phyloP scores from a whole-genome alignment of 345 rosid genomes.

The Syzygium aromaticum region DNA sequence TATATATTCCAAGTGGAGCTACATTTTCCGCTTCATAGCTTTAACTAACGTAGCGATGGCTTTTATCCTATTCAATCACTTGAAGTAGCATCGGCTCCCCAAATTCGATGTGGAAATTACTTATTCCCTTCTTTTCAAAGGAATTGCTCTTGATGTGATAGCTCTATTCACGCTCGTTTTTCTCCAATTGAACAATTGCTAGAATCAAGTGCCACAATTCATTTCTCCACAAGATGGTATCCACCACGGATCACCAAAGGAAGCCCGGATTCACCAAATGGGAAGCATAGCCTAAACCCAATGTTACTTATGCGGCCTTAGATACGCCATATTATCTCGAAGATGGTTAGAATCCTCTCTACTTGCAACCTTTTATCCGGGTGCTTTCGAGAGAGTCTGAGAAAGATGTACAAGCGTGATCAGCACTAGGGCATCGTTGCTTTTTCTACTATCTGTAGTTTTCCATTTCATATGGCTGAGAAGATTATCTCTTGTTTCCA shows the following conservation, averaged over 20 bases:
- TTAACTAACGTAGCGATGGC: fast-evolving
- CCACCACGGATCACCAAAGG: background rate
- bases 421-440: too few species aligned
- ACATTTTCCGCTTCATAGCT: background rate
- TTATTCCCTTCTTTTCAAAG: background rate
- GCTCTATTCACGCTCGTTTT: background rate
- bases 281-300: background rate
- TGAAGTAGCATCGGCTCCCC: background rate
- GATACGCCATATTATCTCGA: too few species aligned
- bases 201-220: background rate
- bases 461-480: too few species aligned
- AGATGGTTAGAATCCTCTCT: too few species aligned
- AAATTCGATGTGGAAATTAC: background rate
- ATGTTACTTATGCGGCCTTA: background rate
- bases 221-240: background rate
- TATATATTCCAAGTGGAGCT: background rate
- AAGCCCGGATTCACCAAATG: background rate
- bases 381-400: too few species aligned
- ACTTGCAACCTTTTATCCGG: too few species aligned
- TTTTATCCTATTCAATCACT: background rate
- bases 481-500: too few species aligned
- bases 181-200: fast-evolving
- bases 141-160: background rate
- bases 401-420: too few species aligned
- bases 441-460: too few species aligned